Conservation (phyloP, 306 rosid species). For the Glycine latifolia region DNA sequence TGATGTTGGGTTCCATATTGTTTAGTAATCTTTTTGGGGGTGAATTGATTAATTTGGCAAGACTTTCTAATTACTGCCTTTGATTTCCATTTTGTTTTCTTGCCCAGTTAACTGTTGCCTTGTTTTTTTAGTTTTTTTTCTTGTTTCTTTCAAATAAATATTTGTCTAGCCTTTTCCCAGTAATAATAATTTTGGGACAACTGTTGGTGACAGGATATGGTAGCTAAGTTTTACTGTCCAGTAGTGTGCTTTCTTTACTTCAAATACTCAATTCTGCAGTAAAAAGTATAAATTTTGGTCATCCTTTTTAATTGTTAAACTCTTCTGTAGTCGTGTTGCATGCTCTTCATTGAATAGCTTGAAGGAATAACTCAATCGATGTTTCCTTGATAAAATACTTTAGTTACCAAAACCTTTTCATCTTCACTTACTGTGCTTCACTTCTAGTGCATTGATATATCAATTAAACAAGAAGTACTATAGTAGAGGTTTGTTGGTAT, state of each 20-base stretch:
- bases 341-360: constrained; percentile 1
- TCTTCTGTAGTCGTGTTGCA: not conserved
- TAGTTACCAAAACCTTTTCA: not conserved
- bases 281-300: not conserved
- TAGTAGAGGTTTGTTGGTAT: not conserved
- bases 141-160: not conserved
- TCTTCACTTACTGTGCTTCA: not conserved
- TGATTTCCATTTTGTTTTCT: not conserved
- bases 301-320: not conserved
- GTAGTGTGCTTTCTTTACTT: too few species aligned
- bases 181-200: not conserved
- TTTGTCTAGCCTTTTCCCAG: not conserved
- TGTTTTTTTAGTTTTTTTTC: not conserved
- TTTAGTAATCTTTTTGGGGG: constrained; percentile 4
- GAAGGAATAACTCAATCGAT: not conserved
- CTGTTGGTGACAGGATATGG: too few species aligned
- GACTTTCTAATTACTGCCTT: constrained; percentile 5
- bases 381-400: not conserved
- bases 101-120: not conserved
- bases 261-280: not conserved
- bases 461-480: not conserved
- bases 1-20: not conserved
- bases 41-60: not conserved
- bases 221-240: too few species aligned
- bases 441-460: not conserved